Percentiles rank a stretch among this genome's conserved stretches.
Evolutionary conservation across 2,329 filamentous ascomycete genomes (phyloP).

Genomic region (Fusarium hostae): DNA sequence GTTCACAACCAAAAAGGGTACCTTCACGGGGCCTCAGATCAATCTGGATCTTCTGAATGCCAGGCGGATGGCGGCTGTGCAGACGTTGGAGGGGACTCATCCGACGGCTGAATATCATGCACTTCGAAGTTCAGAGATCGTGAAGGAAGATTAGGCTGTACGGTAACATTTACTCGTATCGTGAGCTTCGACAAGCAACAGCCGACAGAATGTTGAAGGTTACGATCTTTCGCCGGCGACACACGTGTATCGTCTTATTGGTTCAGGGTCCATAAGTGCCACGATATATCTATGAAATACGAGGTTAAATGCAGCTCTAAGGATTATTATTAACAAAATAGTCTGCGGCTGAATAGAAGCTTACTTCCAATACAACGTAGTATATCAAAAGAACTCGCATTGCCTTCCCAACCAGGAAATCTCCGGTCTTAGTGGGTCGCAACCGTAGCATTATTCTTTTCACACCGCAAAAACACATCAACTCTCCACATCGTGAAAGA

Average conservation of each 20-base stretch:
- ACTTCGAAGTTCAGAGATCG: not conserved
- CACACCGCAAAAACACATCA: not conserved
- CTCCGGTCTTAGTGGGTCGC: not conserved
- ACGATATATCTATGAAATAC: not conserved
- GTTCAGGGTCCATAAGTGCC: not conserved
- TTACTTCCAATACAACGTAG: not conserved
- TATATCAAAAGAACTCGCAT: not conserved
- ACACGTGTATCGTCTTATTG: not conserved
- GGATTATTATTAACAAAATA: not conserved
- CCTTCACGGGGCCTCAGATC: conserved; percentile 35
- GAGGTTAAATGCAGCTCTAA: not conserved
- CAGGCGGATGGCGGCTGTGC: conserved; percentile 21
- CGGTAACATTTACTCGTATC: not conserved
- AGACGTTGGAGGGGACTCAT: not conserved
- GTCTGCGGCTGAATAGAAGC: not conserved
- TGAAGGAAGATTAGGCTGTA: not conserved
- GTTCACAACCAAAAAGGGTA: conserved; percentile 33
- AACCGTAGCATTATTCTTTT: not conserved
- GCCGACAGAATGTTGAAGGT: not conserved
- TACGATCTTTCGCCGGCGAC: no score
- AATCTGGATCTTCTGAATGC: conserved; percentile 30
- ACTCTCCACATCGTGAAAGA: not conserved
- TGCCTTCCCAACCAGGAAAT: not conserved
- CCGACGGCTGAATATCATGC: not conserved
- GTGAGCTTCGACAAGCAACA: not conserved